Evolutionary conservation across 495 filamentous ascomycete species (phyloP).

Genomic region (Cairneyella variabilis): DNA sequence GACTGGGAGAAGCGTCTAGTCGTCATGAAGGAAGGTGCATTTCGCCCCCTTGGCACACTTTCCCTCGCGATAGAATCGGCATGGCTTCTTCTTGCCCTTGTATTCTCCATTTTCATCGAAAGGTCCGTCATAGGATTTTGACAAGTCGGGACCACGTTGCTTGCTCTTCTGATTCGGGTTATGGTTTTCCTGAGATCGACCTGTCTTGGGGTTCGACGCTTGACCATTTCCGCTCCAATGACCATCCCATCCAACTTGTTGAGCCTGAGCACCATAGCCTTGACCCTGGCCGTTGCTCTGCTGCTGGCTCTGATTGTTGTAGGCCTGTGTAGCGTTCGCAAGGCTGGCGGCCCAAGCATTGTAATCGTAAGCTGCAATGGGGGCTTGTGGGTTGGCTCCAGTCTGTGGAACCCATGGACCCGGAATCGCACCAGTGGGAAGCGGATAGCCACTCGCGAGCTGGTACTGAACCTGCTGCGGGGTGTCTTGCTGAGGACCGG

Average conservation of each 20-base stretch:
- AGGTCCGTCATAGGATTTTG: slow-evolving; percentile 1
- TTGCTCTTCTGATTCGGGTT: slow-evolving; percentile 8
- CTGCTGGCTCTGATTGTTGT: background rate
- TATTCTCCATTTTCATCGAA: slow-evolving; percentile 25
- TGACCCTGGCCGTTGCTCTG: background rate
- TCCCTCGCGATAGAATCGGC: slow-evolving; percentile 73
- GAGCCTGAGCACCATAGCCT: background rate
- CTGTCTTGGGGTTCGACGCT: background rate
- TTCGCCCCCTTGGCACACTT: slow-evolving; percentile 80
- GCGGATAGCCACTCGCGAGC: background rate
- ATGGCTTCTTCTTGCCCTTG: slow-evolving; percentile 50
- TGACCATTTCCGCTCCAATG: slow-evolving; percentile 11
- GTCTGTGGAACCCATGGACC: too few species aligned
- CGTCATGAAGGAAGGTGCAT: slow-evolving; percentile 76
- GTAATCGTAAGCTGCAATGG: background rate
- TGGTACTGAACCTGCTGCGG: background rate
- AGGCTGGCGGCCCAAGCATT: background rate
- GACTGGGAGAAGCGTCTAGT: background rate
- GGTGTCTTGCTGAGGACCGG: background rate
- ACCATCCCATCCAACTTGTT: slow-evolving; percentile 17
- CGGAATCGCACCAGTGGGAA: too few species aligned
- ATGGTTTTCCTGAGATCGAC: background rate
- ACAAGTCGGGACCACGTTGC: slow-evolving; percentile 9
- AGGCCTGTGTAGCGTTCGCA: too few species aligned
- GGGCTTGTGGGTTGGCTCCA: background rate